Base-by-base conservation (phyloP, 2,329 filamentous ascomycete genomes). In the Phyllosticta citrichinensis region DNA sequence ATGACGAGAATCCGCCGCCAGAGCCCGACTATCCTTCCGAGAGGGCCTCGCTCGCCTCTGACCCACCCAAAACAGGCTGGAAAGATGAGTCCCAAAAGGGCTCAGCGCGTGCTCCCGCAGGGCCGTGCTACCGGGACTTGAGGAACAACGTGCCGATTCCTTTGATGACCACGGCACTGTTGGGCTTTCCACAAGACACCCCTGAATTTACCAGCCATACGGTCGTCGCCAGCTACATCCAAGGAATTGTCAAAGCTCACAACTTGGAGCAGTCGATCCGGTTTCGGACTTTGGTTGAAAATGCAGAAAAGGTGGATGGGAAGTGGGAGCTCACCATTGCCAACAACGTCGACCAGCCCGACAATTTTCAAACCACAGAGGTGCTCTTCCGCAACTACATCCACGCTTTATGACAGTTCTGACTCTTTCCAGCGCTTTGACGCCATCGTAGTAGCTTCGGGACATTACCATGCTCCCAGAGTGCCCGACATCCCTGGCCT, bases 211-310 rank as follows among this genome's bases (percentile, higher is more conserved):
- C 86, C 4, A 79, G 74, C 2, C 86, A 88, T 62, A 67, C 72
- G 17, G 76, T 80, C 0, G 72, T 88, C 9, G 79, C 80, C 35
- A 73, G 79, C 1, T 89, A 89, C 65, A 80, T 89, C 4, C 81
- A 85, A 62, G 76, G 80, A n/a, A 80, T 85, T 0, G 80, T 85
- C 0, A 64, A 65, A 0, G 71, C 76, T 1, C 76, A 79, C 1
- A 80, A 79, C 0, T 79, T 87, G 0, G 70, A 82, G 2, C 69
- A 74, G 0, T 67, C 76, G 9, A 83, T 83, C 0, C 67, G 73
- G 0, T 87, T 83, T 65, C 74, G 84, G 53, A 87, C 85, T 0
- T 75, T 81, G n/a, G 86, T 88, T 0, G 80, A 81, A 63, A 71
- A 74, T 2, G 66, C 81, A 0, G 63, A 65, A 1, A 87, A 87